These are phyloP conservation scores for Colletotrichum australisinense DNA, from an alignment of 2,329 filamentous ascomycete genomes.

Conservation along the genomic window DNA sequence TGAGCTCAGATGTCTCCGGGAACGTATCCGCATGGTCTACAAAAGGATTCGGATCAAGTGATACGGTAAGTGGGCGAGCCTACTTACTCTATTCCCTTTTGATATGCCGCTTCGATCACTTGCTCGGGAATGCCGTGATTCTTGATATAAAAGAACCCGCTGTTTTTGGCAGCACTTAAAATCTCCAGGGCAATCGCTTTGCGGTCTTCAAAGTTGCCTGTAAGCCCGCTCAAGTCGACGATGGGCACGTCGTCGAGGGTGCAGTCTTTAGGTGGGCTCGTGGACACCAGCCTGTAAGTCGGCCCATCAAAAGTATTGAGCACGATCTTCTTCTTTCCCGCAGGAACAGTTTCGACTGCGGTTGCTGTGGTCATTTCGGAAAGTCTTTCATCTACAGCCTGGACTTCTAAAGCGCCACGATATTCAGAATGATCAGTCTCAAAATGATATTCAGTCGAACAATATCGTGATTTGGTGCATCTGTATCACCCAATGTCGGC, in stretches of 20 bases:
- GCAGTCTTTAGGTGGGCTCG: slow-evolving; percentile 49
- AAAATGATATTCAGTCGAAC: neutral
- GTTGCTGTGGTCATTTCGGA: neutral
- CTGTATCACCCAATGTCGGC: neutral
- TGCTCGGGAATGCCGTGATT: slow-evolving; percentile 54
- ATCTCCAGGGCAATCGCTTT: slow-evolving; percentile 51
- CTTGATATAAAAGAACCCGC: slow-evolving; percentile 60
- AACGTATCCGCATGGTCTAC: slow-evolving; percentile 32
- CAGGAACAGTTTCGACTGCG: neutral
- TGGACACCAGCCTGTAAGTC: slow-evolving; percentile 27
- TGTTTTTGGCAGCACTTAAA: slow-evolving; percentile 52
- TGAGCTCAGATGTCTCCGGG: slow-evolving; percentile 31
- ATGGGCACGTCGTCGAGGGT: slow-evolving; percentile 57
- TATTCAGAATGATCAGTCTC: neutral
- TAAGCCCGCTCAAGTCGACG: slow-evolving; percentile 53
- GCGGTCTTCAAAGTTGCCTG: slow-evolving; percentile 48
- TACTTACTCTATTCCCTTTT: slow-evolving; percentile 39
- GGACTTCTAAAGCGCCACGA: neutral
- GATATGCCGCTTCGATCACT: slow-evolving; percentile 39
- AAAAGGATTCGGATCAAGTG: slow-evolving; percentile 33
- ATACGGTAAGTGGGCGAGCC: slow-evolving; percentile 40
- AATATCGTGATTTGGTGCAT: neutral
- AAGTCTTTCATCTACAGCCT: neutral
- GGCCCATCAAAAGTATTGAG: slow-evolving; percentile 25
- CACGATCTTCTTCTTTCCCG: slow-evolving; percentile 20